Evolutionary conservation across 2,329 filamentous ascomycete species (phyloP).

Genomic region (Nemania sp.): DNA sequence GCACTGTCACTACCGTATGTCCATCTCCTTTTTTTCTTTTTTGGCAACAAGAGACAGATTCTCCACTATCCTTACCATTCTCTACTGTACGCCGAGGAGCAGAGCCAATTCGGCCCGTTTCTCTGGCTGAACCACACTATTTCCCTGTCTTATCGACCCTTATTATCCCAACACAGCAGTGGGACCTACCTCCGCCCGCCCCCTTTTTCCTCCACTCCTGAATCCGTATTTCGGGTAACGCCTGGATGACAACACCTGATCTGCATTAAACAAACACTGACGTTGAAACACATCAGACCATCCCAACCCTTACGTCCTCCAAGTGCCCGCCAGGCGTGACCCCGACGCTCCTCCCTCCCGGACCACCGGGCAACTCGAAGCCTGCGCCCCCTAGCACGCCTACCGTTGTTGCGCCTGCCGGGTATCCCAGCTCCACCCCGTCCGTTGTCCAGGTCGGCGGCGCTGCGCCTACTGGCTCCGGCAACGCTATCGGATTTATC

Average conservation of each 20-base stretch:
- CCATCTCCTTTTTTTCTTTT: neutral
- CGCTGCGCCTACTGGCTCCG: conserved; percentile 19
- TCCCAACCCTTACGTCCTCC: conserved; percentile 43
- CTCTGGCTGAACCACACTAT: neutral
- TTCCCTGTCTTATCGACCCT: neutral
- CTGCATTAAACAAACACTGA: neutral
- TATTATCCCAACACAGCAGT: no score
- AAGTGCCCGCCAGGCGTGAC: conserved; percentile 39
- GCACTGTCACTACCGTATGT: conserved; percentile 56
- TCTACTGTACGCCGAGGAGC: neutral
- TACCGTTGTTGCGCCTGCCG: neutral
- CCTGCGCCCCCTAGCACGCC: conserved; percentile 26
- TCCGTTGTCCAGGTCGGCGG: conserved; percentile 32
- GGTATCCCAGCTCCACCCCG: neutral
- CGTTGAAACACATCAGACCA: conserved; percentile 24
- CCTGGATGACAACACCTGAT: neutral
- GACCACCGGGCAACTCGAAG: conserved; percentile 28
- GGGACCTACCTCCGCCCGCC: no score
- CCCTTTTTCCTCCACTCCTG: neutral
- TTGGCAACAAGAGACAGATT: neutral
- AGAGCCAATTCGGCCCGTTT: conserved; percentile 2
- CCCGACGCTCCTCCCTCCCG: no score
- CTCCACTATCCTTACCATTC: neutral
- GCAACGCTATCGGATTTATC: conserved; percentile 8
- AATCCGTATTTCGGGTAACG: neutral